Conservation (phyloP, 768 basidiomycete species). For the Hygrophorus russula region DNA sequence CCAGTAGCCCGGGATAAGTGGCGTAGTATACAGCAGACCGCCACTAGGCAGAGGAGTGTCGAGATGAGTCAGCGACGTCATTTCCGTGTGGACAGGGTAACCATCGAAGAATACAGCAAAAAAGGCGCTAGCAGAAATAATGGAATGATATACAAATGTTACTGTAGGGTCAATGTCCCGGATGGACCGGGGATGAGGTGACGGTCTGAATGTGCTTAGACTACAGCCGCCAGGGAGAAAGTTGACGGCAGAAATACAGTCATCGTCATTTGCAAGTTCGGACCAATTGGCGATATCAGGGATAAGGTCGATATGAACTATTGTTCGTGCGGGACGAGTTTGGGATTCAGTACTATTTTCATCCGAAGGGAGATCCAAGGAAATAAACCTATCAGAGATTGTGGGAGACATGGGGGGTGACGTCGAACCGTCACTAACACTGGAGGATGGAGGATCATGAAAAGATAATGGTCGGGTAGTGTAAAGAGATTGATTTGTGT, state of each 20-base stretch:
- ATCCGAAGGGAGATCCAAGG: not conserved
- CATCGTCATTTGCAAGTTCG: not conserved
- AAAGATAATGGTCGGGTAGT: too few species aligned
- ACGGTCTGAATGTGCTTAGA: conserved; percentile 17
- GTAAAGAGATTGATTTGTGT: too few species aligned
- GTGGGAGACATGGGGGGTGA: too few species aligned
- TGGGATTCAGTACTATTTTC: conserved; percentile 19
- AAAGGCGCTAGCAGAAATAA: conserved; percentile 39
- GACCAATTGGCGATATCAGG: conserved; percentile 12
- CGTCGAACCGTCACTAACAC: too few species aligned
- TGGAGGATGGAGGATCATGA: too few species aligned
- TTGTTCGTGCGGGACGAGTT: conserved; percentile 19
- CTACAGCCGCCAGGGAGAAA: conserved; percentile 14
- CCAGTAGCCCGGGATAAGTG: conserved; percentile 60
- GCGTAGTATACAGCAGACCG: conserved; percentile 43
- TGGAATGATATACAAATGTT: conserved; percentile 42
- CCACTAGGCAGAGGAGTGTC: conserved; percentile 18
- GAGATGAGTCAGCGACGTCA: conserved; percentile 21
- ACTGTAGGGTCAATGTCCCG: conserved; percentile 55
- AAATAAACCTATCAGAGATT: too few species aligned
- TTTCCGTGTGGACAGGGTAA: conserved; percentile 40
- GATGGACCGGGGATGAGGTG: conserved; percentile 42
- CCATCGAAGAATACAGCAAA: conserved; percentile 45
- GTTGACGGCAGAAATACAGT: conserved; percentile 8
- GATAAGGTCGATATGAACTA: conserved; percentile 38